These are phyloP conservation scores for Fusarium sacchari DNA, from an alignment of 2,329 filamentous ascomycete genomes.

Conservation along the genomic window DNA sequence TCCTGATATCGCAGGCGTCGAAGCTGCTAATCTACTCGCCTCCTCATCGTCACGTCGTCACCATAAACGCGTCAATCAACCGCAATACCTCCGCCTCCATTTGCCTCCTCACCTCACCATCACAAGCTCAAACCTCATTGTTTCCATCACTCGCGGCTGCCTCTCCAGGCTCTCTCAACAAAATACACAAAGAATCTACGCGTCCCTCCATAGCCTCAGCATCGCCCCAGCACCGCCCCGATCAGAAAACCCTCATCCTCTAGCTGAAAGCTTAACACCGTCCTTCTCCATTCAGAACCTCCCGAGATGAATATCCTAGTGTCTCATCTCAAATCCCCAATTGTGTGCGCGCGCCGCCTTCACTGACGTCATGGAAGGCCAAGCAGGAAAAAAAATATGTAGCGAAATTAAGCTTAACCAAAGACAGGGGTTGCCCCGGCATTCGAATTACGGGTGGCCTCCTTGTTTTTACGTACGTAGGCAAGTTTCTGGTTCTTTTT, in stretches of 20 bases:
- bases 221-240: conserved; percentile 18
- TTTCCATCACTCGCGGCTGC: background rate
- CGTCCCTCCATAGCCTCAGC: background rate
- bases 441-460: background rate
- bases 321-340: background rate
- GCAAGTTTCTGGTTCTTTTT: background rate
- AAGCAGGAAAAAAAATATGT: background rate
- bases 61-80: background rate
- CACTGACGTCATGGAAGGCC: background rate
- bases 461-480: background rate
- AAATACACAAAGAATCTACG: background rate
- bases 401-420: conserved; percentile 13
- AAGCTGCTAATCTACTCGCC: background rate
- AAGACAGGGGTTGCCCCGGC: conserved; percentile 2
- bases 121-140: background rate
- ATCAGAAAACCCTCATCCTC: background rate
- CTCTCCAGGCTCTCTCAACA: background rate
- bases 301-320: background rate
- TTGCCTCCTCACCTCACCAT: background rate
- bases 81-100: background rate
- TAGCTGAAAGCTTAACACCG: background rate
- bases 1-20: background rate
- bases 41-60: background rate
- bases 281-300: conserved; percentile 4
- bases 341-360: background rate